Conservation (phyloP, 2,329 filamentous ascomycete genomes). For the Gliomastix tumulicola region DNA sequence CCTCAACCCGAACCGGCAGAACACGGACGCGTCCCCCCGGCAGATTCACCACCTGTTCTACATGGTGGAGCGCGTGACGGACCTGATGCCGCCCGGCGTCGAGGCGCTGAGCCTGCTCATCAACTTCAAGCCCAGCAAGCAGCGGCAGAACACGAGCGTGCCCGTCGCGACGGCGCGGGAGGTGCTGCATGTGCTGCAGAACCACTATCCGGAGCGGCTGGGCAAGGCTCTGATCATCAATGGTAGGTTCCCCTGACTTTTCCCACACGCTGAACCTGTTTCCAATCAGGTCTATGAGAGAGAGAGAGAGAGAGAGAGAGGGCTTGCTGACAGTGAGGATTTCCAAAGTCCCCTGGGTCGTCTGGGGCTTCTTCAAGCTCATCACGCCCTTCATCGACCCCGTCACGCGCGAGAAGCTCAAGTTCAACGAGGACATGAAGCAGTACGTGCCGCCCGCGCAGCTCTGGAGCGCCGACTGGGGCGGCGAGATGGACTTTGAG, state of each 20-base stretch:
- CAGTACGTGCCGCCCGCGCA: conserved; percentile 76
- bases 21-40: conserved; percentile 77
- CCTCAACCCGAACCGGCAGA: conserved; percentile 83
- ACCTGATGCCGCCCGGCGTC: conserved; percentile 79
- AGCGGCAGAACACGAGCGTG: conserved; percentile 65
- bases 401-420: conserved; percentile 86
- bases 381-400: conserved; percentile 97
- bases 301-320: too few relatives aligned
- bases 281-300: too few relatives aligned
- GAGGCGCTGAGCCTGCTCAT: conserved; percentile 84
- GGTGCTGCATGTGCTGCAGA: conserved; percentile 86
- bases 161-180: conserved; percentile 70
- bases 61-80: conserved; percentile 87
- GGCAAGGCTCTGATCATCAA: conserved; percentile 87
- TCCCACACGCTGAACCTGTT: not conserved
- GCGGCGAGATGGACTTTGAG: conserved; percentile 78
- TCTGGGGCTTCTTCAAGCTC: conserved; percentile 91
- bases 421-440: conserved; percentile 90
- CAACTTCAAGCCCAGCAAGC: conserved; percentile 79
- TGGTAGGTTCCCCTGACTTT: conserved; percentile 51
- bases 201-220: conserved; percentile 89
- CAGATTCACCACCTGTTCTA: conserved; percentile 93
- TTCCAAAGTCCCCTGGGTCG: conserved; percentile 84
- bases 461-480: conserved; percentile 68
- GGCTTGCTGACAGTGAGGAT: too few relatives aligned